phyloP scores from a whole-genome alignment of 2,329 filamentous ascomycete species.

The Claviceps africana region DNA sequence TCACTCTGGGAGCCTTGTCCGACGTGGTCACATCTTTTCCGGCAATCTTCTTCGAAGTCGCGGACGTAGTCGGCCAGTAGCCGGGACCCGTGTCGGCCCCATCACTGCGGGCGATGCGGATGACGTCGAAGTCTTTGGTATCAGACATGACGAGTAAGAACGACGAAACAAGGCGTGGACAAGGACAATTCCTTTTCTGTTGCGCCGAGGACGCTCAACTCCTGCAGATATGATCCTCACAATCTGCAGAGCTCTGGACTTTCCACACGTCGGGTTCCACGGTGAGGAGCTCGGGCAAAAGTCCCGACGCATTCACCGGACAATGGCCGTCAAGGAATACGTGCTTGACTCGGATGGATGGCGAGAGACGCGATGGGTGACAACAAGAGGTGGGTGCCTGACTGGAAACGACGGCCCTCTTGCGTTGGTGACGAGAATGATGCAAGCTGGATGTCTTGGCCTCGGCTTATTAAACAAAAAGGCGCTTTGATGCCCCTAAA shows the following conservation, averaged over 20 bases:
- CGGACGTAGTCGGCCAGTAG: conserved; percentile 25
- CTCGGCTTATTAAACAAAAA: background rate
- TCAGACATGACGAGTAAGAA: conserved; percentile 15
- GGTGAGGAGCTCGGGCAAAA: background rate
- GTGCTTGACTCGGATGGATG: background rate
- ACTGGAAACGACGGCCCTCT: background rate
- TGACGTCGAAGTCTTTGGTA: conserved; percentile 26
- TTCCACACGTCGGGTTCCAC: background rate
- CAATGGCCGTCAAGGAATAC: background rate
- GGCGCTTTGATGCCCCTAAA: background rate
- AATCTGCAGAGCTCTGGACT: background rate
- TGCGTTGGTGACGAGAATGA: no score
- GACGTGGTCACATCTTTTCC: conserved; percentile 18
- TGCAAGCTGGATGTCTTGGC: background rate
- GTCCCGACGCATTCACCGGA: background rate
- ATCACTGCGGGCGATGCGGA: conserved; percentile 31
- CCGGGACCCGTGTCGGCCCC: conserved; percentile 30
- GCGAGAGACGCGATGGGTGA: background rate
- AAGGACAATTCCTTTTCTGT: background rate
- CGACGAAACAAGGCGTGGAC: background rate
- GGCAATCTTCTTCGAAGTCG: conserved; percentile 20
- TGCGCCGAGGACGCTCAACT: background rate
- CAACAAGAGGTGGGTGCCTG: background rate
- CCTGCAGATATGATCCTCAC: background rate
- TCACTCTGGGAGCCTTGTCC: conserved; percentile 24